phyloP scores from a whole-genome alignment of 345 rosid genomes.

The Viola odorata region DNA sequence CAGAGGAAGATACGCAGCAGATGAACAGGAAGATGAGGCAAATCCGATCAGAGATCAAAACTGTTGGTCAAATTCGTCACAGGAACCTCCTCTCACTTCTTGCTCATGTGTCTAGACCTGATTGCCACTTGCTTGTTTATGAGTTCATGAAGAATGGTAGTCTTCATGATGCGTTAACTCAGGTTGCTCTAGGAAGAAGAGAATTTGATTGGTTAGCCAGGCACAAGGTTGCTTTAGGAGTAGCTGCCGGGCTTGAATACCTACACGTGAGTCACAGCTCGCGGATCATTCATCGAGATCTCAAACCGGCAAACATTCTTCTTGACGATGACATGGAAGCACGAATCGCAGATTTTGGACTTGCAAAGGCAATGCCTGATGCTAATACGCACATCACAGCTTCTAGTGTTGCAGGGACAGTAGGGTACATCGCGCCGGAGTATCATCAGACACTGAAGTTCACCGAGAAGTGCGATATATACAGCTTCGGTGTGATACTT shows the following conservation, averaged over 20 bases:
- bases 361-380: slow-evolving; percentile 77
- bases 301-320: slow-evolving; percentile 84
- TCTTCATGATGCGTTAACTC: slow-evolving; percentile 49
- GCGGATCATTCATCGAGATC: slow-evolving; percentile 73
- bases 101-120: slow-evolving; percentile 70
- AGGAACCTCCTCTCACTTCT: slow-evolving; percentile 70
- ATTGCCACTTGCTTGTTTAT: slow-evolving; percentile 74
- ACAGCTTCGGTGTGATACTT: slow-evolving; percentile 75
- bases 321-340: slow-evolving; percentile 94
- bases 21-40: slow-evolving; percentile 78
- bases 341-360: slow-evolving; percentile 82
- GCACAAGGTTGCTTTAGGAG: slow-evolving; percentile 65
- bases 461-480: slow-evolving; percentile 84
- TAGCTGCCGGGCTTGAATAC: slow-evolving; percentile 85
- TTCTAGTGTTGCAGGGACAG: slow-evolving; percentile 69
- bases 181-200: slow-evolving; percentile 37
- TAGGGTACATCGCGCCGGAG: slow-evolving; percentile 90
- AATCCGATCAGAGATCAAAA: slow-evolving; percentile 66
- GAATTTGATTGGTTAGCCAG: slow-evolving; percentile 69
- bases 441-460: slow-evolving; percentile 79
- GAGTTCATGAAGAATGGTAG: slow-evolving; percentile 96
- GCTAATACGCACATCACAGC: slow-evolving; percentile 56
- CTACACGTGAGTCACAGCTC: slow-evolving; percentile 69
- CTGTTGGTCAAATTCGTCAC: slow-evolving; percentile 81
- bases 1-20: slow-evolving; percentile 60